Base-by-base conservation (phyloP, 345 rosid genomes). In the Linum usitatissimum region DNA sequence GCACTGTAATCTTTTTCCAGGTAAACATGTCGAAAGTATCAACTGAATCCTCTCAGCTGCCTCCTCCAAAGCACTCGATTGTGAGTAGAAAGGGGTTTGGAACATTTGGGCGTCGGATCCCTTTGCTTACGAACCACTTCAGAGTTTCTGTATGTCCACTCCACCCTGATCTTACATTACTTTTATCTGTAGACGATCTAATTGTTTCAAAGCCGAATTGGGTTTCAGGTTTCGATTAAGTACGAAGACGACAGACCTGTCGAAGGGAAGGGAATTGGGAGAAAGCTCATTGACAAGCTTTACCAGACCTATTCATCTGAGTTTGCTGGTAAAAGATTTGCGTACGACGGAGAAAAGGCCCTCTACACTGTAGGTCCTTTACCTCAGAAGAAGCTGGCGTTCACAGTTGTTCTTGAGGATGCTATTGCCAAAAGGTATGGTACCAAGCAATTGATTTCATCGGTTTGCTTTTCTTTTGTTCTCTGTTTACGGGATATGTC, bases 311-410 rank as follows among this genome's bases (percentile, higher is more conserved):
- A 75, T 61, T 48, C 56, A 7, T 17, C 72, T 17, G 75, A 71
- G n/a, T 57, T 75, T 15, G 61, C 40, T 17, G 72, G 72, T 15
- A 75, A 75, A 30, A 14, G 28, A 8, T 64, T 75, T n/a, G 78
- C 78, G 20, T 75, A 75, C 18, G 78, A 75, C 61, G 75, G 78
- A 8, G 72, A 71, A 64, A 75, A 71, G 61, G 67, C 57, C 9
- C 58, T 75, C 61, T 70, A 63, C 53, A 67, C 72, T 0, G 51
- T 67, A 30, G 72, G 72, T n/a, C 39, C 75, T 20, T 68, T 71
- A 8, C 67, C 60, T 1, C 19, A 12, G 18, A 71, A 67, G 60
- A 75, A 75, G 53, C 48, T 70, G 23, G 68, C 66, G 42, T 75
- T 64, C 64, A 64, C 57, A 9, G 66, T 67, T 21, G 60, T 75